Evolutionary conservation across 176 grass and related monocot species (phyloP).

Genomic region (Carex scoparia): DNA sequence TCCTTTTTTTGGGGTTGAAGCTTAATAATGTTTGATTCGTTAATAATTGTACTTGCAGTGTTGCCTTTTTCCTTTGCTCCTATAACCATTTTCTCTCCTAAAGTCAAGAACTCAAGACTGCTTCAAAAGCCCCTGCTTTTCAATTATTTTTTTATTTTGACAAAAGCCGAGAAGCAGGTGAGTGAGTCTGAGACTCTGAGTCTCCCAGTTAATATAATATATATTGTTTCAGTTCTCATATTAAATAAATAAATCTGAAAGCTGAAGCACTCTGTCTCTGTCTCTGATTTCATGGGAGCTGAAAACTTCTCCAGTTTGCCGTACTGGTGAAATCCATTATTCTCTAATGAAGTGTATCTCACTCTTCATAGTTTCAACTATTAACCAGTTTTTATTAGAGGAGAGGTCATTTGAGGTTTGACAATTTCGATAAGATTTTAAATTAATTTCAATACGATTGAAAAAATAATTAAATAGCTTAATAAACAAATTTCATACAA

Average conservation of each 20-base stretch:
- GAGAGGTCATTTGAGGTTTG: no score
- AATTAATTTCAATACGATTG: no score
- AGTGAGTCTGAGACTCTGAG: background rate
- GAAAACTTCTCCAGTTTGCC: background rate
- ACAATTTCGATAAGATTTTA: no score
- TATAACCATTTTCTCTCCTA: background rate
- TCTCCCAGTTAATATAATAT: background rate
- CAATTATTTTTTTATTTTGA: background rate
- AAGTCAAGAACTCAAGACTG: background rate
- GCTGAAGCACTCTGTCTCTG: background rate
- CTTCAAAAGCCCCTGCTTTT: background rate
- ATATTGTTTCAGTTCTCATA: conserved; percentile 1
- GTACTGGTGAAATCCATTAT: background rate
- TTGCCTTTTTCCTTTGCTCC: background rate
- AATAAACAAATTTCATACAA: no score
- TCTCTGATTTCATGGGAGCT: background rate
- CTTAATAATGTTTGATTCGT: background rate
- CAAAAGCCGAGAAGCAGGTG: background rate
- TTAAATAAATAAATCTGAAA: background rate
- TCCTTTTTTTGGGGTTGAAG: no score
- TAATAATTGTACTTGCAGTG: background rate
- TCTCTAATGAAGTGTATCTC: no score
- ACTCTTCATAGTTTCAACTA: no score
- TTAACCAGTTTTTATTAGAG: no score
- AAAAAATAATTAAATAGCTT: no score